Percentiles rank a stretch among this genome's conserved stretches.
Evolutionary conservation across 306 rosid genomes (phyloP).

Genomic region (Benincasa hispida): DNA sequence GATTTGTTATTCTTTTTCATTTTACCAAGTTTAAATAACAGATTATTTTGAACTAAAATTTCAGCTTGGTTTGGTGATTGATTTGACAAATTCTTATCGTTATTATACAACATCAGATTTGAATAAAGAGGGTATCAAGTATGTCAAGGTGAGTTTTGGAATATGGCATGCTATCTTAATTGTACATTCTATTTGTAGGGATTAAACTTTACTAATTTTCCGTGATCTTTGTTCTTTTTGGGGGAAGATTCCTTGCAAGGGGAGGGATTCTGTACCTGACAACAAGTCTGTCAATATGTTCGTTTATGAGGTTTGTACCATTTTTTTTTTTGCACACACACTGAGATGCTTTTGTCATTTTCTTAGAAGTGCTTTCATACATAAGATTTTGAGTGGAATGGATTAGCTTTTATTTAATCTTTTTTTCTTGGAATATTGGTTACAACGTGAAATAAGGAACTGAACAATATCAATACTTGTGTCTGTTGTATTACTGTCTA

Average conservation of each 20-base stretch:
- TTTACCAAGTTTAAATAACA: neutral
- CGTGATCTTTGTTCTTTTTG: conserved; percentile 21
- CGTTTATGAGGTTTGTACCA: conserved; percentile 76
- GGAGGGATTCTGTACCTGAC: conserved; percentile 92
- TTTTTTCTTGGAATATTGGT: neutral
- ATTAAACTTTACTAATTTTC: conserved; percentile 8
- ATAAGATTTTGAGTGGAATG: neutral
- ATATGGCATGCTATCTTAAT: conserved; percentile 9
- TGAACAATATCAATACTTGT: neutral
- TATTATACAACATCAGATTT: conserved; percentile 72
- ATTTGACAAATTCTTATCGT: conserved; percentile 85
- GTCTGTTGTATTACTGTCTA: neutral
- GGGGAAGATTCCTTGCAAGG: conserved; percentile 83
- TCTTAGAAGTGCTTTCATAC: neutral
- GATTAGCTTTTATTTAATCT: neutral
- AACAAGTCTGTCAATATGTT: conserved; percentile 75
- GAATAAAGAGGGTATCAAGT: conserved; percentile 93
- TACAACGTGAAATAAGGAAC: neutral
- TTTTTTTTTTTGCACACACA: neutral
- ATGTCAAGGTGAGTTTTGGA: conserved; percentile 61
- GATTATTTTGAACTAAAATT: conserved; percentile 9
- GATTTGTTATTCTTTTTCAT: neutral
- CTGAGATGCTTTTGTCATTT: neutral
- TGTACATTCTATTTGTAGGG: neutral
- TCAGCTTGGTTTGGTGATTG: conserved; percentile 99